Evolutionary conservation across 371 early-diverging fungal genomes (phyloP), one percentile per base, ranked within the genome.

Genomic region (Mucor saturninus): DNA sequence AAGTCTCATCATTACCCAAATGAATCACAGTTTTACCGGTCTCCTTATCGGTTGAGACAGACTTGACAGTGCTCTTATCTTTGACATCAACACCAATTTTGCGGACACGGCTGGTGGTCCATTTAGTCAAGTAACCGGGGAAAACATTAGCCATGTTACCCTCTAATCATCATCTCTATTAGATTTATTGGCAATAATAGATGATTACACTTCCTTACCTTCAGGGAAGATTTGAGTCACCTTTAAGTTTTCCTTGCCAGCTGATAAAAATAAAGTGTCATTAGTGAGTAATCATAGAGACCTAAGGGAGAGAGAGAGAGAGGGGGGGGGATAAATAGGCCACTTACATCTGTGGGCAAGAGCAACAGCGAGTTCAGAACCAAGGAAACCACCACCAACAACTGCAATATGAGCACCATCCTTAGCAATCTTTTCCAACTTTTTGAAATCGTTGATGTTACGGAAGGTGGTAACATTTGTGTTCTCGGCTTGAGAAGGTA

Each of bases 331-430:
- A 21, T 21, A 21, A 21, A 21, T 21, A 21, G 21, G 35, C 38
- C n/a, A 58, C 64, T 52, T 80, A 79, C 84, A 81, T 49, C 79
- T 69, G 30, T 84, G 80, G 21, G 90, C 86, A 48, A 92, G 69
- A 14, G 90, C 90, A 50, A 82, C 83, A 49, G 91, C 83, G 26
- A 92, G 69, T 65, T 92, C 92, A 52, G 86, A 85, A 32, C 92
- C 92, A 54, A 92, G 76, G 77, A 92, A 90, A 26, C 92, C 92
- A 43, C 91, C 91, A 58, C 92, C 92, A 40, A 91, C 68, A 43
- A 92, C 79, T 51, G 81, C 89, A 71, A 92, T 79, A 64, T 72
- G 78, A 9, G 78, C 74, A 56, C 75, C 75, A 42, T 83, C 68
- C 71, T 88, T 88, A 46, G 73, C 81, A 30, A 75, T 68, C 43